Percentiles rank a stretch among this genome's conserved stretches.
Conservation (phyloP, 192 early-diverging fungal species). For the Entomortierella chlamydospora region DNA sequence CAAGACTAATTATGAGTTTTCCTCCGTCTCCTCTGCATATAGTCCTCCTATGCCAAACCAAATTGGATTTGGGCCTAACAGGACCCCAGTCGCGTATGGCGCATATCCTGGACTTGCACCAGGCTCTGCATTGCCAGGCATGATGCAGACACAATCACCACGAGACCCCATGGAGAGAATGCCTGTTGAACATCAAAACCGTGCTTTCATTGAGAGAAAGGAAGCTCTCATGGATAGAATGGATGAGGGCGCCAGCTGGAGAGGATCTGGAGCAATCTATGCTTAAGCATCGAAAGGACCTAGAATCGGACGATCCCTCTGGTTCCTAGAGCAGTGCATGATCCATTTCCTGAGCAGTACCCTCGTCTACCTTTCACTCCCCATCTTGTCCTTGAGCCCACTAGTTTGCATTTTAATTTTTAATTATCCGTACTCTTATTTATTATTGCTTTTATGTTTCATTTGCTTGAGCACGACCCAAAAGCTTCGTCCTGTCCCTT, state of each 20-base stretch:
- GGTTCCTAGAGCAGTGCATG: conserved; percentile 12
- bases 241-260: conserved; percentile 59
- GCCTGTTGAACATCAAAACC: conserved; percentile 39
- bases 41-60: conserved; percentile 33
- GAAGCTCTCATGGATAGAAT: conserved; percentile 57
- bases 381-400: background rate
- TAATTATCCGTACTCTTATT: conserved; percentile 3
- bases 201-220: conserved; percentile 45
- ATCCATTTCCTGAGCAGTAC: background rate
- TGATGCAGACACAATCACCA: conserved; percentile 39
- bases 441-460: background rate
- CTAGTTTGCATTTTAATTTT: conserved; percentile 10
- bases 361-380: background rate
- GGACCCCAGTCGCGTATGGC: conserved; percentile 18
- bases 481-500: conserved; percentile 15
- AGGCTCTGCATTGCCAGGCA: conserved; percentile 21
- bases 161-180: conserved; percentile 56
- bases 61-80: conserved; percentile 22
- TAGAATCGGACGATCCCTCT: conserved; percentile 1
- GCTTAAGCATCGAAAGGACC: conserved; percentile 31
- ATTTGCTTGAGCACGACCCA: conserved; percentile 16
- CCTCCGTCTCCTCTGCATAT: background rate
- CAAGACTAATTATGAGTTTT: too few relatives aligned
- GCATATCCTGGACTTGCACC: conserved; percentile 15
- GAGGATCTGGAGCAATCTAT: conserved; percentile 56